These are phyloP conservation scores for Aspergillus carlsbadensis DNA, from an alignment of 495 filamentous ascomycete genomes.

Conservation along the genomic window DNA sequence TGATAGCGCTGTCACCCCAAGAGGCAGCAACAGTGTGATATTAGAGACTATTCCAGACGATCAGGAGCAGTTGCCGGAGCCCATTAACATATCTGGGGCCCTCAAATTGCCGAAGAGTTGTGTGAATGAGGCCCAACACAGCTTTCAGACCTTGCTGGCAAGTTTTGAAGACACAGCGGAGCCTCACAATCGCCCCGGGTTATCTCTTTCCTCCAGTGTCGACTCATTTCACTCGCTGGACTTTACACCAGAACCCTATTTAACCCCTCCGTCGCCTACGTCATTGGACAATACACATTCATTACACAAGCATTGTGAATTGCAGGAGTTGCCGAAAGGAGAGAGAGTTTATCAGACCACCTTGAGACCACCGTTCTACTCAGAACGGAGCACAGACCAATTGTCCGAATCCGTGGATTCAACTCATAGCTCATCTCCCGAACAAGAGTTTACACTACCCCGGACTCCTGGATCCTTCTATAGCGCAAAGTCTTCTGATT, in stretches of 20 bases:
- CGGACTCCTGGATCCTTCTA: slow-evolving; percentile 3
- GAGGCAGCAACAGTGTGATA: slow-evolving; percentile 26
- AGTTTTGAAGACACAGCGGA: slow-evolving; percentile 42
- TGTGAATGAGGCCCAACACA: slow-evolving; percentile 41
- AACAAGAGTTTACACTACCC: slow-evolving; percentile 2
- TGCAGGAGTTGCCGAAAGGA: background rate
- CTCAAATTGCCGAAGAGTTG: slow-evolving; percentile 22
- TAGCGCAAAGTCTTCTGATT: slow-evolving; percentile 1
- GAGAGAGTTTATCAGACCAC: background rate
- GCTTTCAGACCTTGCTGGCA: slow-evolving; percentile 43
- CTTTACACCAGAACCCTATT: slow-evolving; percentile 16
- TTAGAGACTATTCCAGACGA: slow-evolving; percentile 30
- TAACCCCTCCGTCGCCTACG: slow-evolving; percentile 24
- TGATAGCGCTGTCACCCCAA: slow-evolving; percentile 31
- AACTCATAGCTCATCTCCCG: background rate
- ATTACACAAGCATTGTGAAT: background rate
- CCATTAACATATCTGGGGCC: slow-evolving; percentile 21
- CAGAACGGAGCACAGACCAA: slow-evolving; percentile 6
- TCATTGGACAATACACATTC: slow-evolving; percentile 31
- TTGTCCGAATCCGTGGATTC: background rate
- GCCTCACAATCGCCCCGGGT: slow-evolving; percentile 31
- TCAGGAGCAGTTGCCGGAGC: slow-evolving; percentile 17
- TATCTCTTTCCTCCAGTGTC: slow-evolving; percentile 53
- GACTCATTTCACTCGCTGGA: slow-evolving; percentile 63
- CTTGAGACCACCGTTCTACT: background rate